Conservation (phyloP, 2,329 filamentous ascomycete genomes). For the Gremmenia infestans region DNA sequence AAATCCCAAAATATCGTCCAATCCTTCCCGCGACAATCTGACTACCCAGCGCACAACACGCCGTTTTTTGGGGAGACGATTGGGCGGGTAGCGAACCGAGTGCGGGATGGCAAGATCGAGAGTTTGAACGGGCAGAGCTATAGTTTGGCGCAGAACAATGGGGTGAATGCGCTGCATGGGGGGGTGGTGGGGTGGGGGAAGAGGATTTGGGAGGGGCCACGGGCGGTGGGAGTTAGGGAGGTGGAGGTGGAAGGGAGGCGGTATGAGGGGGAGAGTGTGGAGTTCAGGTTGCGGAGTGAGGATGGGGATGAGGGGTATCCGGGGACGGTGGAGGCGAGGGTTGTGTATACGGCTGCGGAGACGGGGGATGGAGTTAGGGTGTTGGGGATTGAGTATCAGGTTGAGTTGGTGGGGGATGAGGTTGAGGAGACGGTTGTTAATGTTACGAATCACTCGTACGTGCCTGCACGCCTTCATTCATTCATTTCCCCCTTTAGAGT, state of each 20-base stretch:
- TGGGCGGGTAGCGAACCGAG: constrained; percentile 77
- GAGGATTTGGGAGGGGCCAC: constrained; percentile 69
- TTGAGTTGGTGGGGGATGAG: constrained; percentile 60
- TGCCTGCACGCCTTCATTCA: no score
- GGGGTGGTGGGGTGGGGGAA: constrained; percentile 76
- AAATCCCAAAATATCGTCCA: constrained; percentile 82
- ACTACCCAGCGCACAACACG: constrained; percentile 69
- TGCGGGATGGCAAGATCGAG: constrained; percentile 65
- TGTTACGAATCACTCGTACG: constrained; percentile 90
- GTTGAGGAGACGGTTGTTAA: constrained; percentile 88
- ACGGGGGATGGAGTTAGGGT: constrained; percentile 58
- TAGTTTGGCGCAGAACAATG: constrained; percentile 69
- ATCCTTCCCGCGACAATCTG: constrained; percentile 69
- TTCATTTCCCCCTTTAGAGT: no score
- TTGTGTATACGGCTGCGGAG: constrained; percentile 71
- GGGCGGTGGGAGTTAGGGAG: constrained; percentile 45
- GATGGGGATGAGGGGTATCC: constrained; percentile 90
- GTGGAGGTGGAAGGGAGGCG: constrained; percentile 55
- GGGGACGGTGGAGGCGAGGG: constrained; percentile 70
- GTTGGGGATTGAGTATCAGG: constrained; percentile 85
- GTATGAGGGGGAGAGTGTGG: constrained; percentile 56
- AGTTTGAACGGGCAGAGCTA: constrained; percentile 69
- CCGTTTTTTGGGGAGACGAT: constrained; percentile 93
- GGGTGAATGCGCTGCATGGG: constrained; percentile 70
- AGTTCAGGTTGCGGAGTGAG: constrained; percentile 61